Evolutionary conservation across 306 rosid genomes (phyloP).

Genomic region (Begonia masoniana): DNA sequence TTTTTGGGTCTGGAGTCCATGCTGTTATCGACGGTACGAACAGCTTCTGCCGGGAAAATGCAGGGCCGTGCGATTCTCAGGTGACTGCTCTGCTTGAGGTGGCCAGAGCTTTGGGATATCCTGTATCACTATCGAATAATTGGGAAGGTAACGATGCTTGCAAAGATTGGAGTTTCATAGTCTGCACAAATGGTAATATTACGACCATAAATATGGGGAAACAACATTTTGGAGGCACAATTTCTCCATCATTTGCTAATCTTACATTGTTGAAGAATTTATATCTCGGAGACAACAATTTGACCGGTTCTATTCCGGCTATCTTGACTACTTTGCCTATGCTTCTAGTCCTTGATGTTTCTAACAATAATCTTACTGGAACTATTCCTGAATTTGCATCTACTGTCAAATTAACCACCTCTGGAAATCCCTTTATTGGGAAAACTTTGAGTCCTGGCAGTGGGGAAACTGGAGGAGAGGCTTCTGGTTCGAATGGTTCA

Average conservation of each 20-base stretch:
- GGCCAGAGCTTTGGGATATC: slow-evolving; percentile 35
- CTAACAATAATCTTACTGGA: slow-evolving; percentile 44
- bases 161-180: slow-evolving; percentile 15
- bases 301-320: slow-evolving; percentile 37
- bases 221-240: slow-evolving; percentile 27
- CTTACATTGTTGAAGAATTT: slow-evolving; percentile 33
- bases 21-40: slow-evolving; percentile 28
- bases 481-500: slow-evolving; percentile 12
- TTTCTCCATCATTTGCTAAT: slow-evolving; percentile 45
- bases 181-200: slow-evolving; percentile 26
- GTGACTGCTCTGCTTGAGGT: slow-evolving; percentile 34
- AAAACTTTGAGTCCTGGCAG: slow-evolving; percentile 18
- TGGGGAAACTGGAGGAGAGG: slow-evolving; percentile 21
- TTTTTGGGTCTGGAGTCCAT: slow-evolving; percentile 17
- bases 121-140: slow-evolving; percentile 14
- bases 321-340: slow-evolving; percentile 21
- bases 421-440: slow-evolving; percentile 43
- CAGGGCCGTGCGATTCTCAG: slow-evolving; percentile 37
- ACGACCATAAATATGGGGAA: slow-evolving; percentile 24
- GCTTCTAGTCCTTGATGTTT: slow-evolving; percentile 37
- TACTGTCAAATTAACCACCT: slow-evolving; percentile 19
- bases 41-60: slow-evolving; percentile 19
- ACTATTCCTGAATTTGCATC: slow-evolving; percentile 32
- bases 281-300: slow-evolving; percentile 22
- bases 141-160: slow-evolving; percentile 42